phyloP scores from a whole-genome alignment of 1,139 yeast species.

The Saccharomyces hybrid region DNA sequence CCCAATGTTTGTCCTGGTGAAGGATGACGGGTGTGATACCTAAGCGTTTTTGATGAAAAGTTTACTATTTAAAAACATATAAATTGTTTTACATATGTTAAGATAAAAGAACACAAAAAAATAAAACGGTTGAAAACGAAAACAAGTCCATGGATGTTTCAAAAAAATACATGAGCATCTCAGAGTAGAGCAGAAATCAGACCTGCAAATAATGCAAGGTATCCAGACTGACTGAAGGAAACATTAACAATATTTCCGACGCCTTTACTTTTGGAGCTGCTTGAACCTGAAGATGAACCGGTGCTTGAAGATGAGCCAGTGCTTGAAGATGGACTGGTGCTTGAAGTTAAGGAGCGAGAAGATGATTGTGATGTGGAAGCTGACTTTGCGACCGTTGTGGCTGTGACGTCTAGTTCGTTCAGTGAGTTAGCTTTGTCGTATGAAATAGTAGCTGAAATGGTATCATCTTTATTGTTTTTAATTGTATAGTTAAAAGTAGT shows the following conservation, averaged over 20 bases:
- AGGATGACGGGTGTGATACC: not conserved
- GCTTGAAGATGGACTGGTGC: constrained; percentile 10
- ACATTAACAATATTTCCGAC: constrained; percentile 10
- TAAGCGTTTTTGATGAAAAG: not conserved
- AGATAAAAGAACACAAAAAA: not conserved
- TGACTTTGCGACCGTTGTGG: constrained; percentile 30
- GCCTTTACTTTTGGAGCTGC: constrained; percentile 14
- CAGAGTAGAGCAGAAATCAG: constrained; percentile 13
- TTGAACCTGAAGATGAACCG: constrained; percentile 7
- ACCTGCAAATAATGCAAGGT: constrained; percentile 11
- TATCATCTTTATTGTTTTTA: constrained; percentile 45
- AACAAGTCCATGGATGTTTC: not conserved
- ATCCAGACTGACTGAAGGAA: constrained; percentile 11
- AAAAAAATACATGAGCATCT: not conserved
- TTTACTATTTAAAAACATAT: not conserved
- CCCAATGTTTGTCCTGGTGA: not conserved
- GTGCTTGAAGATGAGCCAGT: constrained; percentile 4
- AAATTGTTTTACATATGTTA: not conserved
- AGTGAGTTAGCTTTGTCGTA: constrained; percentile 37
- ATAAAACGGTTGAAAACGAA: not conserved
- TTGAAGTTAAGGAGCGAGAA: constrained; percentile 7
- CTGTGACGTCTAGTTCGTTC: constrained; percentile 35
- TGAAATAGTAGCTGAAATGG: constrained; percentile 48
- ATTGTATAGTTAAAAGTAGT: constrained; percentile 39
- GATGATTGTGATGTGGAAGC: constrained; percentile 17